These are phyloP conservation scores for Neonectria hederae DNA, from an alignment of 2,329 filamentous ascomycete genomes.

Conservation along the genomic window DNA sequence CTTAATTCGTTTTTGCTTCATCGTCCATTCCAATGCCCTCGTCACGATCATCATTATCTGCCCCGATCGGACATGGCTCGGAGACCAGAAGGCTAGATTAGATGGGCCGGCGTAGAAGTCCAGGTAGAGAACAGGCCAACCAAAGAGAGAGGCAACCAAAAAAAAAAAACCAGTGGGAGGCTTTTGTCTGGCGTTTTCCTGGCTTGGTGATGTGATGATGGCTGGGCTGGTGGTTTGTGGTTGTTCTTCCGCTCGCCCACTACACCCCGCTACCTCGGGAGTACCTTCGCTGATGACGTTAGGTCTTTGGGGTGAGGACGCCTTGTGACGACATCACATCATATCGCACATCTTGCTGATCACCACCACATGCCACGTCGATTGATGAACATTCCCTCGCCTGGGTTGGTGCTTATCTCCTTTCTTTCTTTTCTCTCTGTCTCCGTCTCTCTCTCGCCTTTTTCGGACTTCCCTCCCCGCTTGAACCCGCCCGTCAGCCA, in stretches of 20 bases:
- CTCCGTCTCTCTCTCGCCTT: not conserved
- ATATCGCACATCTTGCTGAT: not conserved
- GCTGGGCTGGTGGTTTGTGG: too few species aligned
- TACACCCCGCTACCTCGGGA: not conserved
- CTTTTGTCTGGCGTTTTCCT: not conserved
- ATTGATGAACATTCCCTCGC: not conserved
- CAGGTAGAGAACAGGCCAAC: too few species aligned
- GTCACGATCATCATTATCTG: conserved; percentile 1
- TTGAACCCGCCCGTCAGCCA: not conserved
- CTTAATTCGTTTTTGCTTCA: conserved; percentile 8
- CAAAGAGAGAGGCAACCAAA: not conserved
- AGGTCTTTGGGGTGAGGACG: not conserved
- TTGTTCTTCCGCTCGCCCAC: not conserved
- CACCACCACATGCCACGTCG: not conserved
- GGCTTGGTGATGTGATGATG: too few species aligned
- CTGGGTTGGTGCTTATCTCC: not conserved
- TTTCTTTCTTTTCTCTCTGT: not conserved
- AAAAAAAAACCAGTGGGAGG: not conserved
- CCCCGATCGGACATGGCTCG: conserved; percentile 22
- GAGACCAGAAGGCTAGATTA: not conserved
- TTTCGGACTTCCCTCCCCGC: conserved; percentile 10
- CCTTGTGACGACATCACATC: conserved; percentile 1
- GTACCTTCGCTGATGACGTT: not conserved
- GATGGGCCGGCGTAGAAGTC: not conserved
- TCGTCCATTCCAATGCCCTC: not conserved